phyloP scores from a whole-genome alignment of 306 rosid genomes.

The Medicago arabica region DNA sequence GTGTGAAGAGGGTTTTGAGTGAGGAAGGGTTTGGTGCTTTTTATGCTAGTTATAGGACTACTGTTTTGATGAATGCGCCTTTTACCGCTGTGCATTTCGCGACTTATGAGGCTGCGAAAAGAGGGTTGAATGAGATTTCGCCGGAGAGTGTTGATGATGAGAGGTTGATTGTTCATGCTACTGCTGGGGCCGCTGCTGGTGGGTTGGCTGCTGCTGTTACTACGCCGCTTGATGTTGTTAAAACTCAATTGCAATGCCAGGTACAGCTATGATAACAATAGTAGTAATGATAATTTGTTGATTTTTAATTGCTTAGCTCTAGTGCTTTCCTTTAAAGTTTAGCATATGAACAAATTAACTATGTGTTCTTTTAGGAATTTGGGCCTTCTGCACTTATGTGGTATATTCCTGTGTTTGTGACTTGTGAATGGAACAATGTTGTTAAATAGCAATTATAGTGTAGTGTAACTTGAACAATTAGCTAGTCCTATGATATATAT shows the following conservation, averaged over 20 bases:
- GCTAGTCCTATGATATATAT: background rate
- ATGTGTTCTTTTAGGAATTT: constrained; percentile 7
- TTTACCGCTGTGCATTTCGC: constrained; percentile 77
- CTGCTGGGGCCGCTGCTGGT: constrained; percentile 83
- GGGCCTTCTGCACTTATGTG: background rate
- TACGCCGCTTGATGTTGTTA: constrained; percentile 84
- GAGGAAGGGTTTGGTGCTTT: constrained; percentile 81
- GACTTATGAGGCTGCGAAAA: constrained; percentile 68
- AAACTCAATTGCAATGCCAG: constrained; percentile 88
- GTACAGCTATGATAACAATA: constrained; percentile 34
- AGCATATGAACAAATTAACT: background rate
- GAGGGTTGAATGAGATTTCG: constrained; percentile 61
- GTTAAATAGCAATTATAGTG: background rate
- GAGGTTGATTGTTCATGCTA: constrained; percentile 71
- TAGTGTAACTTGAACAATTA: background rate
- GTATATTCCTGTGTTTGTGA: background rate
- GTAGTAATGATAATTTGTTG: background rate
- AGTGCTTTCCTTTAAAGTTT: background rate
- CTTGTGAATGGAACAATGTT: background rate
- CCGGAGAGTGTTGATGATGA: constrained; percentile 64
- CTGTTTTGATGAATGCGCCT: constrained; percentile 83
- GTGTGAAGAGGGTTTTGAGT: constrained; percentile 66
- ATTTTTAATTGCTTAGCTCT: constrained; percentile 6
- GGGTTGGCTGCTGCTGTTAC: constrained; percentile 72
- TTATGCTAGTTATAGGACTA: constrained; percentile 82